phyloP scores from a whole-genome alignment of 495 filamentous ascomycete species.

The Penicillium atrosanguineum region DNA sequence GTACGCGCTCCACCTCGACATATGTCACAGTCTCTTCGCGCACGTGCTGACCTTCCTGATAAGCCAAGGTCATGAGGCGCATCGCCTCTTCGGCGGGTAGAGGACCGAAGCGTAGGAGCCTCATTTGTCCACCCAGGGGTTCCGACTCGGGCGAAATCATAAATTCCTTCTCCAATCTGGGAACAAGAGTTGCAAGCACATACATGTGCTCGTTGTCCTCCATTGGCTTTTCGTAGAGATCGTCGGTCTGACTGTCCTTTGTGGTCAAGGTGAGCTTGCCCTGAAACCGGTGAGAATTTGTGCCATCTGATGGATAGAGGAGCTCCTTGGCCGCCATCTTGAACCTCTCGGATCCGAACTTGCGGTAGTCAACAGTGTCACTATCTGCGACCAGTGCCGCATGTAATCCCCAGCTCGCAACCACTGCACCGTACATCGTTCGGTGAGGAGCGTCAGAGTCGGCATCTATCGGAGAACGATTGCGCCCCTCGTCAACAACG shows the following conservation, averaged over 20 bases:
- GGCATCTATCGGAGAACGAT: conserved; percentile 17
- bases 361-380: conserved; percentile 74
- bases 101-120: conserved; percentile 71
- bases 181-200: conserved; percentile 69
- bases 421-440: conserved; percentile 70
- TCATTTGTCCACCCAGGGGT: conserved; percentile 64
- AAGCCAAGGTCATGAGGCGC: conserved; percentile 73
- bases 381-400: conserved; percentile 83
- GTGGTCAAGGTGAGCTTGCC: conserved; percentile 51
- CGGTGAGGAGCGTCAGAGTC: conserved; percentile 21
- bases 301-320: conserved; percentile 57
- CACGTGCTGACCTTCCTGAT: conserved; percentile 71
- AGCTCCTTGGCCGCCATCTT: conserved; percentile 76
- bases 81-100: conserved; percentile 61
- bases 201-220: conserved; percentile 56
- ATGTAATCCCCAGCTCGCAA: conserved; percentile 85
- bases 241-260: conserved; percentile 12
- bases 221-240: conserved; percentile 1
- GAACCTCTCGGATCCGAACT: conserved; percentile 72
- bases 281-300: conserved; percentile 63
- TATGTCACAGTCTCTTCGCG: conserved; percentile 61
- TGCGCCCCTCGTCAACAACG: conserved; percentile 37
- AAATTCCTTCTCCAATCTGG: conserved; percentile 76
- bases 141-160: conserved; percentile 68
- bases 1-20: conserved; percentile 57